These are phyloP conservation scores for Amaranthus hypochondriacus DNA, from an alignment of 148 eudicot genomes.

Conservation along the genomic window DNA sequence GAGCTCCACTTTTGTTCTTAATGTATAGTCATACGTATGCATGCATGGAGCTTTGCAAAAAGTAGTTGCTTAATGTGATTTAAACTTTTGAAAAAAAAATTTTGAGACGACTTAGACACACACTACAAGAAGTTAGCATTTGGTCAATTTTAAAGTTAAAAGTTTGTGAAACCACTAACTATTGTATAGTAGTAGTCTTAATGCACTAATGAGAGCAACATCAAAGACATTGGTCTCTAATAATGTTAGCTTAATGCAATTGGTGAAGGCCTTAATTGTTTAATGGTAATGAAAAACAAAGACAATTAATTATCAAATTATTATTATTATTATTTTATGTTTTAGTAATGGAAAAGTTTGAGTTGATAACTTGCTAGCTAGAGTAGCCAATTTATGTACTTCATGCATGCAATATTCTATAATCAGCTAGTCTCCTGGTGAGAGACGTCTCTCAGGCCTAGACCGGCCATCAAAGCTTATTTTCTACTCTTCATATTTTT, in stretches of 20 bases:
- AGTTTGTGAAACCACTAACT: constrained; percentile 10
- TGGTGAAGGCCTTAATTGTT: not conserved
- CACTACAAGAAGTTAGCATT: not conserved
- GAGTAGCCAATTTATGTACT: no score
- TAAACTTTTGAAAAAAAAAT: not conserved
- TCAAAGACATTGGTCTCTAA: constrained; percentile 2
- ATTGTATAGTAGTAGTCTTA: not conserved
- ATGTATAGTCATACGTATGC: not conserved
- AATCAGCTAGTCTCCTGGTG: no score
- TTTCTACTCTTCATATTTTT: no score
- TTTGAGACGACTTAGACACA: not conserved
- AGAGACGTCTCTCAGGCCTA: no score
- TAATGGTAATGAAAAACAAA: not conserved
- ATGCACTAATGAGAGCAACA: not conserved
- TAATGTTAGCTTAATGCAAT: not conserved
- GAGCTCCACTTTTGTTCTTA: not conserved
- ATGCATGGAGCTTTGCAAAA: not conserved
- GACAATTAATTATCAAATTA: not conserved
- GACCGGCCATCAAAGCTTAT: no score
- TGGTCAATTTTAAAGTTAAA: not conserved
- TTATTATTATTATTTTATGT: no score
- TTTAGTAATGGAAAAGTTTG: not conserved
- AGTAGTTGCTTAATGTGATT: not conserved
- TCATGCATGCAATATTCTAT: no score
- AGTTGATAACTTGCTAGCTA: not conserved